Base-by-base conservation (phyloP, 306 rosid species). In the Vigna reflexopilosa region DNA sequence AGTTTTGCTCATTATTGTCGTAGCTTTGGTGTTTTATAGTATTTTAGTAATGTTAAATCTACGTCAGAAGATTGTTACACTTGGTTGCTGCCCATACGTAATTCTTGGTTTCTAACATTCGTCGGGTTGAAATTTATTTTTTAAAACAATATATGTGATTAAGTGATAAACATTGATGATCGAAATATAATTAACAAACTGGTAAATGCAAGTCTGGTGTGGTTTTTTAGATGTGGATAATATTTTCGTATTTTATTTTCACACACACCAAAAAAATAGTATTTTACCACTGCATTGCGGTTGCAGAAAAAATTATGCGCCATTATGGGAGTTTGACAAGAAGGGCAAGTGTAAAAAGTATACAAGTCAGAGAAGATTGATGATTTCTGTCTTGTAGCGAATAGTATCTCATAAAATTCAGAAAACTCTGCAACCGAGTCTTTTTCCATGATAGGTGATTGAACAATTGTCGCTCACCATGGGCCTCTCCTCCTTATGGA, bases 1-100 rank as follows among this genome's bases (percentile, higher is more conserved):
- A 70, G 68, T 32, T 57, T 26, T 52, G 55, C 51, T 32, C 82
- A 42, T 42, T 67, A 44, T 58, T 67, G 48, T 74, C 63, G 30
- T 66, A 47, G 77, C 45, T 70, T 64, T 72, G 65, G 65, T 76
- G 28, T 74, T 70, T 76, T 67, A 73, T 76, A 36, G 42, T 36
- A 34, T 66, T 69, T 57, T 62, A 36, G 55, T 71, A 49, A 61
- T 70, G 72, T 61, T 49, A 49, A 71, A 59, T 78, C 28, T 58
- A 6, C 32, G 28, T 26, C 52, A 56, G 38, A 24, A 51, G 54
- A 49, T 67, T 44, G 19, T 38, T 52, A 40, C 12, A 36, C 66
- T n/a, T 32, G 74, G 7, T 51, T 71, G 34, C 76, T 7, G 4
- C 28, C 28, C 28, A 51, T 55, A 40, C 22, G 40, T 52, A 56